Evolutionary conservation across 192 early-diverging fungal genomes (phyloP).

Genomic region (Entophlyctis helioformis): DNA sequence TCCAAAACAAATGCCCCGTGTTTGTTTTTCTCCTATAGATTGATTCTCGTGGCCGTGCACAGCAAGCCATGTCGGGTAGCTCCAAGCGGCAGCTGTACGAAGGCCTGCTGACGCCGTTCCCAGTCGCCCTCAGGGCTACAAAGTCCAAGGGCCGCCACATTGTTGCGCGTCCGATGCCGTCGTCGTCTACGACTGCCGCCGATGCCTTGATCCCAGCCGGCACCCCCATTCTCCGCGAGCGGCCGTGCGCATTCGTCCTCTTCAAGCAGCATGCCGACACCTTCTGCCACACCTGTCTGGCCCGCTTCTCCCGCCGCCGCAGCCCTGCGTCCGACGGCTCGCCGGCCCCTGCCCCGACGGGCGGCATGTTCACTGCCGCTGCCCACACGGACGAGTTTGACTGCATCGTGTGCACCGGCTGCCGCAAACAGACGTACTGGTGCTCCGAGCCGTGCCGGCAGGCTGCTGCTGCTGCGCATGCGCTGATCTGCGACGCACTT

Average conservation of each 20-base stretch:
- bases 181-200: not conserved
- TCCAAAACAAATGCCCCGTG: too few relatives aligned
- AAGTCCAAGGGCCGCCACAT: slow-evolving; percentile 14
- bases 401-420: slow-evolving; percentile 6
- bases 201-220: not conserved
- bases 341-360: not conserved
- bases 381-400: not conserved
- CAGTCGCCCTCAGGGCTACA: too few relatives aligned
- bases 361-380: too few relatives aligned
- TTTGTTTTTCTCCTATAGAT: too few relatives aligned
- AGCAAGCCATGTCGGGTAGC: too few relatives aligned
- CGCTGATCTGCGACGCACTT: slow-evolving; percentile 12
- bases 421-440: slow-evolving; percentile 22
- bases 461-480: slow-evolving; percentile 15
- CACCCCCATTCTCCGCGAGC: slow-evolving; percentile 5
- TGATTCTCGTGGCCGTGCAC: too few relatives aligned
- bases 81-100: too few relatives aligned
- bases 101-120: too few relatives aligned
- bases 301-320: not conserved
- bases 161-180: not conserved
- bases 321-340: not conserved
- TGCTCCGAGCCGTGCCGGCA: slow-evolving; percentile 42
- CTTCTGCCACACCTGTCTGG: slow-evolving; percentile 6
- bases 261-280: slow-evolving; percentile 12
- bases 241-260: slow-evolving; percentile 2